Base-by-base conservation (phyloP, 345 rosid species). In the Eucalyptus regnans region DNA sequence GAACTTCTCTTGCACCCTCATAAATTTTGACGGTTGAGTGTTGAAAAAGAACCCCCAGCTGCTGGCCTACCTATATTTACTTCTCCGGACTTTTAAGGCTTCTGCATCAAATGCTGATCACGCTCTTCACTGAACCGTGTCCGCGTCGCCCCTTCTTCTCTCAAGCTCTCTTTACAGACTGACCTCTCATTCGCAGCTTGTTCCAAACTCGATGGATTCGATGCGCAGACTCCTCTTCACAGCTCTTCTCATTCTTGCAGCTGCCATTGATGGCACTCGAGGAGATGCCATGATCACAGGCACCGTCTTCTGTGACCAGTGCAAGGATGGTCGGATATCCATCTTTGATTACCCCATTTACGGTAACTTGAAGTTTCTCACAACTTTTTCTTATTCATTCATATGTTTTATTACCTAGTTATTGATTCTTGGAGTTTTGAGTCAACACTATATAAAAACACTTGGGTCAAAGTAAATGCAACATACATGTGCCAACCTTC, bases 221-320 rank as follows among this genome's bases (percentile, higher is more conserved):
- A n/a, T 52, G 87, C 50, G 7, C 27, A 89, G 58, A 87, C 88
- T 95, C 58, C 60, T 92, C 88, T 88, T 95, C 92, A 88, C 90
- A 50, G 86, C 89, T 50, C 89, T 95, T 88, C 89, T 95, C 86
- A 43, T 95, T 90, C 89, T 96, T 88, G 92, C 92, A 83, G 92
- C 95, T 51, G 91, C 93, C 89, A 86, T 92, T 86, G 90, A 92
- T 93, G 95, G 92, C 79, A 88, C 93, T 51, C 89, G 60, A 44
- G 98, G 96, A 29, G 90, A 93, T 89, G 95, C 96, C 46, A 88
- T 93, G 60, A 98, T 96, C 80, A 90, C 93, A 10, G 99, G 99
- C 54, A 87, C 94, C 1, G 99, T 96, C 88, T 94, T 94, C 92
- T 96, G 99, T 87, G 98, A 97, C 92, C 98, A 95, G 90, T 97